A percentile compares a stretch with the other conserved stretches of the same genome.
These are phyloP conservation scores for Lecanosticta acicola DNA, from an alignment of 2,329 filamentous ascomycete species.

Conservation along the genomic window DNA sequence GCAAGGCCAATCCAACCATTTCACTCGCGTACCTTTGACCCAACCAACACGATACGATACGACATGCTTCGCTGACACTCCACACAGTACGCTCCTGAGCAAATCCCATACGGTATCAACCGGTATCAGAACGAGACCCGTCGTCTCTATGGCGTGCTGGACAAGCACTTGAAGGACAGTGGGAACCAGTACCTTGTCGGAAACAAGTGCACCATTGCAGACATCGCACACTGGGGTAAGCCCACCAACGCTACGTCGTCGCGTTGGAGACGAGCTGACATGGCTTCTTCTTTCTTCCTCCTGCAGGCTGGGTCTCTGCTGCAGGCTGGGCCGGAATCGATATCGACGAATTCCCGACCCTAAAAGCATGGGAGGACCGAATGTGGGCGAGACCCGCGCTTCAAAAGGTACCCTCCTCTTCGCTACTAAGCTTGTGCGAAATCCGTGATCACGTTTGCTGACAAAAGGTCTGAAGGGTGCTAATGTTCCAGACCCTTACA, in stretches of 20 bases:
- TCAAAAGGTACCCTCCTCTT: conserved; percentile 68
- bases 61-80: no score
- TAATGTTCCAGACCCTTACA: conserved; percentile 63
- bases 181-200: conserved; percentile 53
- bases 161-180: conserved; percentile 58
- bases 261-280: no score
- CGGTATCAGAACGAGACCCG: conserved; percentile 78
- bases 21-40: conserved; percentile 47
- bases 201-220: conserved; percentile 61
- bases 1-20: conserved; percentile 68
- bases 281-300: no score
- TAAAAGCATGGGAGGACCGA: conserved; percentile 71
- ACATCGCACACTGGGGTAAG: conserved; percentile 76
- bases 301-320: conserved; percentile 66
- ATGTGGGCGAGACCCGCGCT: conserved; percentile 65
- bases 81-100: conserved; percentile 64
- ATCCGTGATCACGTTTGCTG: not conserved
- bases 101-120: conserved; percentile 72
- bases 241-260: no score
- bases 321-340: conserved; percentile 59
- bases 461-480: conserved; percentile 12
- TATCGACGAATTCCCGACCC: conserved; percentile 66
- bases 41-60: no score
- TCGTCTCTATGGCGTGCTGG: conserved; percentile 73
- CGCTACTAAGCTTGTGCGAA: no score